Evolutionary conservation across 768 basidiomycete genomes (phyloP), one percentile per base, ranked within the genome.

Genomic region (Austroboletus festivus): DNA sequence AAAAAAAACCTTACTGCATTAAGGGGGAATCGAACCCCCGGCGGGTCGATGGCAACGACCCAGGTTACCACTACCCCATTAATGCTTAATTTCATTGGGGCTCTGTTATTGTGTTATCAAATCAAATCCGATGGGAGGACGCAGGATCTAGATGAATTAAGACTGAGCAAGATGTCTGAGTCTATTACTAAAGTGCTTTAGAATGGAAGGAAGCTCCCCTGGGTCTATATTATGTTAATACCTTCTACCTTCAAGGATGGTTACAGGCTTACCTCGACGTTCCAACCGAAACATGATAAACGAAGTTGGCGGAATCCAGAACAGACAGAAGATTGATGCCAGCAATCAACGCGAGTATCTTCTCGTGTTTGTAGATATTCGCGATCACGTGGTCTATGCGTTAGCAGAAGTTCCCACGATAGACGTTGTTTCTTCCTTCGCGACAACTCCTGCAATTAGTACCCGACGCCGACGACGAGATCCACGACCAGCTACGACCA

Each of bases 11-110:
- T 6, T 3, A 2, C 13, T 84, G 83, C 83, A 85, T 85, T 83
- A 85, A 85, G 82, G 53, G 84, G 83, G 84, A 85, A 86, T 86
- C 82, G 83, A 86, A 86, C 84, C 82, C 83, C 82, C 84, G 84
- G 84, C 84, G 84, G 84, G 82, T 85, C 84, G 82, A 81, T 78
- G 77, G 76, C 77, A 79, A 79, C 76, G 75, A 79, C 77, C 78
- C 76, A 78, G 77, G 77, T 79, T 77, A 79, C 75, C 77, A 78
- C 77, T 78, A 79, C 78, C 75, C 77, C 75, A 79, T 76, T 78
- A 73, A 78, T 78, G 76, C 73, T 28, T 22, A 33, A 7, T 7
- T 12, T 28, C 28, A 6, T 28, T 28, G 28, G 12, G 12, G 12
- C n/a, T n/a, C n/a, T n/a, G n/a, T n/a, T n/a, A n/a, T n/a, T n/a